Conservation (phyloP, 2,329 filamentous ascomycete genomes). For the Cordyceps javanica region DNA sequence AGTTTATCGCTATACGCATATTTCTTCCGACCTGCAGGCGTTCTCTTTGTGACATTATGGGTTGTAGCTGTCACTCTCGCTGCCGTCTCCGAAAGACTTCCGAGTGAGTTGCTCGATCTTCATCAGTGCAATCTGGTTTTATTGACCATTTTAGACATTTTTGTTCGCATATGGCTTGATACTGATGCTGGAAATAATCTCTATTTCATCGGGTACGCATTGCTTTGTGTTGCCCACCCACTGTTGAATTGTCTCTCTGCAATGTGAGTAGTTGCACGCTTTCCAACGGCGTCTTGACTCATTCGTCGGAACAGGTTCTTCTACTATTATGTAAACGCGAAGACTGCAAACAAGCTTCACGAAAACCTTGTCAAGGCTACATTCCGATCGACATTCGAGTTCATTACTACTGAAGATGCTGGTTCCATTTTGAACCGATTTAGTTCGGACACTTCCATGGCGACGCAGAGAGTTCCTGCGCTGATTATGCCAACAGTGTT, state of each 20-base stretch:
- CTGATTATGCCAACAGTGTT: neutral
- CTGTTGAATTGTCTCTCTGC: neutral
- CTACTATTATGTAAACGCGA: neutral
- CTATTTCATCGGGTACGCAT: neutral
- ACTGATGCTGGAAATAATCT: neutral
- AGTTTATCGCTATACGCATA: neutral
- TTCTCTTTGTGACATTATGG: neutral
- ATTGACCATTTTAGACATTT: neutral
- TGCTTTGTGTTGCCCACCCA: neutral
- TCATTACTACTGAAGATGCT: neutral
- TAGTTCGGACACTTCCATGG: neutral
- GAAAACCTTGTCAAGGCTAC: neutral
- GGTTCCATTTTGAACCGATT: conserved; percentile 5
- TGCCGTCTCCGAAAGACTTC: neutral
- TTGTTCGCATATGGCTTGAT: conserved; percentile 1
- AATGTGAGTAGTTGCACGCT: neutral
- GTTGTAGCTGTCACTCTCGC: neutral
- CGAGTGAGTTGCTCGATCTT: neutral
- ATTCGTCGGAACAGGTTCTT: neutral
- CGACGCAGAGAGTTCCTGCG: neutral
- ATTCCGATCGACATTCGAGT: neutral
- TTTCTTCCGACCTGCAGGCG: neutral
- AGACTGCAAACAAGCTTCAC: neutral
- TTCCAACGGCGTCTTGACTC: too few relatives aligned
- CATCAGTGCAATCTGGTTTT: too few relatives aligned